Conservation (phyloP, 208 protist genomes). For the Trypanosoma avium region DNA sequence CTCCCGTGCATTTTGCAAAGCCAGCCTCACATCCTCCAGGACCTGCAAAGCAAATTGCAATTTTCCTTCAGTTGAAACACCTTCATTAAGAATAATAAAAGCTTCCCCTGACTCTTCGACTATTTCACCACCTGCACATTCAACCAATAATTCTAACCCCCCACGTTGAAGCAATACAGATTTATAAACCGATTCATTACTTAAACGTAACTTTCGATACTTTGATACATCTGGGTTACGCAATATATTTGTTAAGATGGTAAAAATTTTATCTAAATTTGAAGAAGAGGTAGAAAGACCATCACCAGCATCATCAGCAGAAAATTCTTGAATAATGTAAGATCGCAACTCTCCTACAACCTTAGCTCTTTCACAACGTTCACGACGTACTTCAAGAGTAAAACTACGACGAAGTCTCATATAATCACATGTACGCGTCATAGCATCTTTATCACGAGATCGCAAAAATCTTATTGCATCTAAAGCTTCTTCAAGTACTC, state of each 20-base stretch:
- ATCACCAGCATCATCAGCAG: conserved; percentile 62
- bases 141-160: conserved; percentile 52
- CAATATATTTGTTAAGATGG: conserved; percentile 19
- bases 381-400: conserved; percentile 50
- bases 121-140: conserved; percentile 33
- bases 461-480: conserved; percentile 21
- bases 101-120: conserved; percentile 17
- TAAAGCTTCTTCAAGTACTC: conserved; percentile 26
- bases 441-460: conserved; percentile 3
- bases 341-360: conserved; percentile 31
- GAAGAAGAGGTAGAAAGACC: conserved; percentile 36
- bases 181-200: conserved; percentile 33
- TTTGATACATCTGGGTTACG: conserved; percentile 8
- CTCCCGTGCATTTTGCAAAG: conserved; percentile 7
- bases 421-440: background rate
- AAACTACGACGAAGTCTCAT: conserved; percentile 18
- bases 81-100: conserved; percentile 8
- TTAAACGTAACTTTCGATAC: conserved; percentile 29
- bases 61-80: conserved; percentile 12
- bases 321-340: conserved; percentile 47
- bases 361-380: conserved; percentile 30
- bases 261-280: conserved; percentile 23
- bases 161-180: conserved; percentile 62
- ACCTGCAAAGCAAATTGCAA: conserved; percentile 3
- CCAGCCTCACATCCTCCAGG: conserved; percentile 2